phyloP scores from a whole-genome alignment of 2,329 filamentous ascomycete species.

The Beauveria asiatica region DNA sequence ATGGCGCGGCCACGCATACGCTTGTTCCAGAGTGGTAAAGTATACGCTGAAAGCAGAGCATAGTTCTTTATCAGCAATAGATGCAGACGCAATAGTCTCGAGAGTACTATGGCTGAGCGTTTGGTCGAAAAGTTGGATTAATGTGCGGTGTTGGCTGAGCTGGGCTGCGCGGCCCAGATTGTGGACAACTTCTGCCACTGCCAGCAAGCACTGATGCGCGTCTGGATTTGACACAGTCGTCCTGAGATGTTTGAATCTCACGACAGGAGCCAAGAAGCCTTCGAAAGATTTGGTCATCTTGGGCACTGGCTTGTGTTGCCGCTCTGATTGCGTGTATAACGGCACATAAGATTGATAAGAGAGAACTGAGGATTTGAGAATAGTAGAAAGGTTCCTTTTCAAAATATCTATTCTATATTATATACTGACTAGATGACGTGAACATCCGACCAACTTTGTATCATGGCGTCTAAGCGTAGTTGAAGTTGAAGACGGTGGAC shows the following conservation, averaged over 20 bases:
- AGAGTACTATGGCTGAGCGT: neutral
- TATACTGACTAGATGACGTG: neutral
- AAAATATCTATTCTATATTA: neutral
- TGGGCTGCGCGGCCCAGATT: neutral
- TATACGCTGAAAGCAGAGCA: constrained; percentile 1
- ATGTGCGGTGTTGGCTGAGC: neutral
- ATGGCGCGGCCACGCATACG: neutral
- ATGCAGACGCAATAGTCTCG: neutral
- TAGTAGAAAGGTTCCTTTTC: too few species aligned
- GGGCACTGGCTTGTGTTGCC: constrained; percentile 10
- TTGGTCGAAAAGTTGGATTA: neutral
- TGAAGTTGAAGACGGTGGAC: too few species aligned
- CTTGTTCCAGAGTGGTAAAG: constrained; percentile 1
- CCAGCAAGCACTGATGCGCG: neutral
- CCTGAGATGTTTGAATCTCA: neutral
- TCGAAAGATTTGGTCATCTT: constrained; percentile 12
- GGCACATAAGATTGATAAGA: too few species aligned
- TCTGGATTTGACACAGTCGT: neutral
- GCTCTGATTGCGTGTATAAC: neutral
- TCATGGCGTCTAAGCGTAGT: neutral
- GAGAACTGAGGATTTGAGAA: too few species aligned
- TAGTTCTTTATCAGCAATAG: neutral
- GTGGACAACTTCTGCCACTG: neutral
- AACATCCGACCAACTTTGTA: neutral
- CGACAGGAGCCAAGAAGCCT: neutral